Percentiles rank a stretch among this genome's conserved stretches.
Evolutionary conservation across 225 moss, liverwort and hornwort species (phyloP).

Genomic region (Bryum argenteum): DNA sequence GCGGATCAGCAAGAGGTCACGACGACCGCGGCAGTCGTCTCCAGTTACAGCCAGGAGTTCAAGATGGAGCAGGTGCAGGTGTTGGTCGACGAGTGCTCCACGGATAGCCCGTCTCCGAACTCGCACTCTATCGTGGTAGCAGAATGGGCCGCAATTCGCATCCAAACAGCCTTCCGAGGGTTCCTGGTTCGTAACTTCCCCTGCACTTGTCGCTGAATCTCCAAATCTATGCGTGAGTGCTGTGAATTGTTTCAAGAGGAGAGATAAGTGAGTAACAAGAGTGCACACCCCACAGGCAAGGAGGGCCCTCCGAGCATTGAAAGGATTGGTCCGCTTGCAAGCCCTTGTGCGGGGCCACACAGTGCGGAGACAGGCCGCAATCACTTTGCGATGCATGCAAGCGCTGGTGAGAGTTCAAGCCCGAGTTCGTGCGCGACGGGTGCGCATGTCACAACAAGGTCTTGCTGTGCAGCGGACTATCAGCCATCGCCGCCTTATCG

Average conservation of each 20-base stretch:
- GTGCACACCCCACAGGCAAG: constrained; percentile 56
- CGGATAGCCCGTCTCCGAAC: constrained; percentile 47
- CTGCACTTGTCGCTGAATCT: not conserved
- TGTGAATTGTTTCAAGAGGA: not conserved
- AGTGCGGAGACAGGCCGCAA: constrained; percentile 88
- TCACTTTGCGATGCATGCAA: constrained; percentile 96
- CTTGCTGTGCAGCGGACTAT: constrained; percentile 85
- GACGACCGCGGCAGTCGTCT: constrained; percentile 45
- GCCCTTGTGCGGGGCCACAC: constrained; percentile 92
- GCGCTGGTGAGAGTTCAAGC: constrained; percentile 93
- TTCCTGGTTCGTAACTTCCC: constrained; percentile 60
- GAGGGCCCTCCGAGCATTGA: constrained; percentile 85
- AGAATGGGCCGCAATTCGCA: constrained; percentile 79
- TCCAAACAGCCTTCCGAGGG: constrained; percentile 91
- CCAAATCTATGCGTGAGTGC: not conserved
- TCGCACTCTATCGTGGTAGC: constrained; percentile 63
- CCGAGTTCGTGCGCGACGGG: constrained; percentile 88
- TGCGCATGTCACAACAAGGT: constrained; percentile 87
- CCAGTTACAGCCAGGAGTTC: constrained; percentile 60
- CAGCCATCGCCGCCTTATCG: constrained; percentile 73
- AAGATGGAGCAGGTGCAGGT: constrained; percentile 54
- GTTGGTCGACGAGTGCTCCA: constrained; percentile 55
- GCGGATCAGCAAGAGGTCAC: constrained; percentile 52
- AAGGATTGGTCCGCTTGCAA: constrained; percentile 86
- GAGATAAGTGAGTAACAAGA: not conserved